Evolutionary conservation across 805 yeast species (phyloP).

Genomic region (Sugiyamaella chiloensis): DNA sequence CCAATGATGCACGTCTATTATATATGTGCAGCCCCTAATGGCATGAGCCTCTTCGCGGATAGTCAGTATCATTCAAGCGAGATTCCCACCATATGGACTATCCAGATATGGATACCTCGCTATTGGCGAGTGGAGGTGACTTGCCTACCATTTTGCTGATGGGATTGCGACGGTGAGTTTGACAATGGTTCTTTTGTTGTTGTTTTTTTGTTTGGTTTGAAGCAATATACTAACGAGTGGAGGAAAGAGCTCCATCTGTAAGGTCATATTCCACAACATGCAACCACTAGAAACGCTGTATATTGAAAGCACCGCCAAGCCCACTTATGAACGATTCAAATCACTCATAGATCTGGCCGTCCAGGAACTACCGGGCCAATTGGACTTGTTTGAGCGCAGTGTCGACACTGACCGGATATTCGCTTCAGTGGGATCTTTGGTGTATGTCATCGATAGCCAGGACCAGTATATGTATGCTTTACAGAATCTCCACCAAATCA

Average conservation of each 20-base stretch:
- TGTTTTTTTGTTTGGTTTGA: no score
- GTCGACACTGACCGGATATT: slow-evolving; percentile 67
- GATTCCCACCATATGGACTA: no score
- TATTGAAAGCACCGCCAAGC: slow-evolving; percentile 84
- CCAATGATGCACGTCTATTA: no score
- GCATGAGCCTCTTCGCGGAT: no score
- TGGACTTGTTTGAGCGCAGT: slow-evolving; percentile 81
- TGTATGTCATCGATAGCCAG: slow-evolving; percentile 92
- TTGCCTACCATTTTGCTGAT: slow-evolving; percentile 75
- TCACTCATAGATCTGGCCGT: slow-evolving; percentile 84
- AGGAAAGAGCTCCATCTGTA: slow-evolving; percentile 93
- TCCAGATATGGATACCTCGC: slow-evolving; percentile 19
- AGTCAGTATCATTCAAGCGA: no score
- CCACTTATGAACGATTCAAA: slow-evolving; percentile 77
- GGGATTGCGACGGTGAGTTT: slow-evolving; percentile 71
- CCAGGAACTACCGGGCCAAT: slow-evolving; percentile 93
- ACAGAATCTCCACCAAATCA: slow-evolving; percentile 81
- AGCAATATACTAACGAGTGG: no score
- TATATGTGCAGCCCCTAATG: no score
- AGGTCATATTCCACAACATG: slow-evolving; percentile 95
- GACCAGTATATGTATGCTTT: slow-evolving; percentile 93
- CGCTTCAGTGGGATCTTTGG: slow-evolving; percentile 80
- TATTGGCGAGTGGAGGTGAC: slow-evolving; percentile 19
- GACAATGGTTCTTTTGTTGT: no score
- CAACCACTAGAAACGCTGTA: slow-evolving; percentile 91